Evolutionary conservation across 768 basidiomycete species (phyloP).

Genomic region (Lactarius vividus): DNA sequence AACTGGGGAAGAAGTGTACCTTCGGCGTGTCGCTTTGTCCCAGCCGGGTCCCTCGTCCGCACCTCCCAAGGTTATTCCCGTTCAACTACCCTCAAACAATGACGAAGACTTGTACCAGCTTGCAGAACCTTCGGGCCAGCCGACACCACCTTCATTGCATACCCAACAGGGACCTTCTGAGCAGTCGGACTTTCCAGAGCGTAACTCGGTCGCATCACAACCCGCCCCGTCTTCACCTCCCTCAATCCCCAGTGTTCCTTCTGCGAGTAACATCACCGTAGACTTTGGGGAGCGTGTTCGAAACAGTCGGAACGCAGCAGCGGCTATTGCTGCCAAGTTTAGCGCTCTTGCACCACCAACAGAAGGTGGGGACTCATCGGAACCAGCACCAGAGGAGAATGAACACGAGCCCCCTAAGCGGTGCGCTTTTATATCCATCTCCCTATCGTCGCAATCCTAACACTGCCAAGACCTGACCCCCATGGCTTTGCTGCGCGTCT

Average conservation of each 20-base stretch:
- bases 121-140: conserved; percentile 29
- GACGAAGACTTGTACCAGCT: conserved; percentile 35
- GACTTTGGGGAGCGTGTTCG: conserved; percentile 58
- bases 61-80: conserved; percentile 11
- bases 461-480: conserved; percentile 48
- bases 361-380: conserved; percentile 32
- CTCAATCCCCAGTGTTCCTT: conserved; percentile 39
- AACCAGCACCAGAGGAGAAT: conserved; percentile 34
- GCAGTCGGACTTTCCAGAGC: conserved; percentile 56
- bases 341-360: conserved; percentile 48
- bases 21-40: conserved; percentile 18
- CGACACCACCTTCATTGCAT: conserved; percentile 30
- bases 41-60: neutral
- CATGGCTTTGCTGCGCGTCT: conserved; percentile 79
- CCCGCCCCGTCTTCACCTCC: conserved; percentile 54
- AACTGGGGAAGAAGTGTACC: conserved; percentile 23
- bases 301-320: conserved; percentile 59
- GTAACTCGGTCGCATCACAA: conserved; percentile 68
- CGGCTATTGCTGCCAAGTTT: conserved; percentile 77
- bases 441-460: neutral
- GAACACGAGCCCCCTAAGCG: conserved; percentile 34
- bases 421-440: conserved; percentile 22
- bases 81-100: conserved; percentile 26
- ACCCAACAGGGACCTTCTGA: conserved; percentile 3
- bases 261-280: conserved; percentile 32